Percentiles rank a stretch among this genome's conserved stretches.
Evolutionary conservation across 495 filamentous ascomycete species (phyloP).

Genomic region (Xylaria grammica): DNA sequence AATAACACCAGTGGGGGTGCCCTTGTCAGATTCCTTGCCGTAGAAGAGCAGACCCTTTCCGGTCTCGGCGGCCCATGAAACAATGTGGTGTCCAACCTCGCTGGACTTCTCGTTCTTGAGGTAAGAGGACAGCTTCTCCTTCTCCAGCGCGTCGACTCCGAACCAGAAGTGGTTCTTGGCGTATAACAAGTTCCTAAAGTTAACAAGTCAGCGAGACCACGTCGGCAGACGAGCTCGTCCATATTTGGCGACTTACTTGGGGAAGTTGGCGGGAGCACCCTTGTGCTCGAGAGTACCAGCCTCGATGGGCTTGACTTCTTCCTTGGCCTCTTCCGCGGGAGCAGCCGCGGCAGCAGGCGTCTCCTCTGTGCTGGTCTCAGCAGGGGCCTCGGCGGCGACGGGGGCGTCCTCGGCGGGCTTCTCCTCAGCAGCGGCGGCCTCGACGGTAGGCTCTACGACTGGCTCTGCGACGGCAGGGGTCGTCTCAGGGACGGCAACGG

Average conservation of each 20-base stretch:
- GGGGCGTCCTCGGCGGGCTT: constrained; percentile 47
- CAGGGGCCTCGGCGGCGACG: constrained; percentile 46
- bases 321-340: constrained; percentile 52
- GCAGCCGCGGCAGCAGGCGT: constrained; percentile 44
- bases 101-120: constrained; percentile 84
- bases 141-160: constrained; percentile 76
- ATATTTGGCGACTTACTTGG: constrained; percentile 75
- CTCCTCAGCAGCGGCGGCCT: constrained; percentile 46
- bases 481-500: constrained; percentile 49
- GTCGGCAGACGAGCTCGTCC: not conserved
- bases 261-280: constrained; percentile 74
- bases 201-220: constrained; percentile 27
- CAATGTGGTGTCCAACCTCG: constrained; percentile 75
- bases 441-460: constrained; percentile 50
- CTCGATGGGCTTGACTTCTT: constrained; percentile 68
- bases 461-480: constrained; percentile 37
- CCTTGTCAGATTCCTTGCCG: constrained; percentile 85
- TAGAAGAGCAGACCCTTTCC: constrained; percentile 96
- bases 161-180: constrained; percentile 83
- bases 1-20: constrained; percentile 77
- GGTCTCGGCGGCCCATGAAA: constrained; percentile 88
- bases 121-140: constrained; percentile 74
- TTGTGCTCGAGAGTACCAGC: constrained; percentile 87
- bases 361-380: constrained; percentile 50
- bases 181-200: constrained; percentile 52